Conservation (phyloP, 2,329 filamentous ascomycete species). For the Cercospora sesami region DNA sequence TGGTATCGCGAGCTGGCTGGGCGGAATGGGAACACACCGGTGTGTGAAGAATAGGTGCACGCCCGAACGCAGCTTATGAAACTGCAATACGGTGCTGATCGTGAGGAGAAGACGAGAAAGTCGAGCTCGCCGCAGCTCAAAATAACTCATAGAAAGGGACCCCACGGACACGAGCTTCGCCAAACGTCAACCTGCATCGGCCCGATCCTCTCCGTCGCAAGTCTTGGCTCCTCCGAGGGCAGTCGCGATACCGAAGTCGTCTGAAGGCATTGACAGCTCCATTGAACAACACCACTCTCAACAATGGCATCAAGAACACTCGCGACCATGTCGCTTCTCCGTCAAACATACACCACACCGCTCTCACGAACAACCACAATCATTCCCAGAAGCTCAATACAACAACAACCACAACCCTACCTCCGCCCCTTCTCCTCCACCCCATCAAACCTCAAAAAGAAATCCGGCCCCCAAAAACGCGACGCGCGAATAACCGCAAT, state of each 20-base stretch:
- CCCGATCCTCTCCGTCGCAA: not conserved
- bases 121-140: not conserved
- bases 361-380: conserved; percentile 31
- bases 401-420: conserved; percentile 33
- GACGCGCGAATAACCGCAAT: conserved; percentile 50
- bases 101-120: not conserved
- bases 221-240: conserved; percentile 12
- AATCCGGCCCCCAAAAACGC: conserved; percentile 34
- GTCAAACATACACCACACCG: conserved; percentile 11
- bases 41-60: not conserved
- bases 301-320: conserved; percentile 12
- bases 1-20: not conserved
- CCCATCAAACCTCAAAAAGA: conserved; percentile 42
- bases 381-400: conserved; percentile 40
- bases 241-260: conserved; percentile 7
- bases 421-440: conserved; percentile 36
- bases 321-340: conserved; percentile 34
- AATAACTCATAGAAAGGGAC: not conserved
- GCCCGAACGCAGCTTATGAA: not conserved
- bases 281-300: not conserved
- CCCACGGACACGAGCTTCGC: not conserved
- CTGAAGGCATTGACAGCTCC: not conserved
- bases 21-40: not conserved
- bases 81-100: not conserved
- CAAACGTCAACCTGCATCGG: not conserved